A percentile compares a stretch with the other conserved stretches of the same genome.
phyloP scores from a whole-genome alignment of 768 basidiomycete genomes.

The Boletus barrowsii region DNA sequence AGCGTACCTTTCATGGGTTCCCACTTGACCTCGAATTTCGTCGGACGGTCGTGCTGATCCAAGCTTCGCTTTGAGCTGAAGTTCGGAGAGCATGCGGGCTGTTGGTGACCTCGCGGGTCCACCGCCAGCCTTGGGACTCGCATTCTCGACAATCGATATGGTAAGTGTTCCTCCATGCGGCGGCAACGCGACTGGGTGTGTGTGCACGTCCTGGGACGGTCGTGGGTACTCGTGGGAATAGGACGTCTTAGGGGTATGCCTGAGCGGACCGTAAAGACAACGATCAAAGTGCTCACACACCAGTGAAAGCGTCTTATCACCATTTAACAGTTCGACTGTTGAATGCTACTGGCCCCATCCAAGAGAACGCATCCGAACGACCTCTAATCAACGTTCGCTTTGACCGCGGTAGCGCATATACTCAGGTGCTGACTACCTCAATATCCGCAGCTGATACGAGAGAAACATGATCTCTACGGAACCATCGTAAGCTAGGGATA shows the following conservation, averaged over 20 bases:
- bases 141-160: conserved; percentile 63
- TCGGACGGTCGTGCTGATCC: conserved; percentile 60
- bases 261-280: not conserved
- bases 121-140: conserved; percentile 34
- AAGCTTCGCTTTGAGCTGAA: conserved; percentile 65
- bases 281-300: conserved; percentile 57
- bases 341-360: conserved; percentile 87
- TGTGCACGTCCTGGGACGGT: conserved; percentile 28
- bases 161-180: conserved; percentile 68
- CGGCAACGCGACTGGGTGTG: conserved; percentile 39
- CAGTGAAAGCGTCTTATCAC: conserved; percentile 63
- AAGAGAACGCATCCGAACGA: conserved; percentile 67
- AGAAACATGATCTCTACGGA: too few relatives aligned
- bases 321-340: conserved; percentile 62
- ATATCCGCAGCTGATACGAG: too few relatives aligned
- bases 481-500: too few relatives aligned
- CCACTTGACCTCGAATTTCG: conserved; percentile 74
- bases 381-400: too few relatives aligned
- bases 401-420: not conserved
- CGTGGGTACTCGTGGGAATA: conserved; percentile 32
- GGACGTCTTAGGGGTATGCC: conserved; percentile 35
- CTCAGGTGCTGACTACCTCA: conserved; percentile 30
- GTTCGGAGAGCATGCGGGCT: conserved; percentile 52
- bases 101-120: conserved; percentile 54
- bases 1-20: conserved; percentile 67